Conservation (phyloP, 139 green algal species). For the Chlamydomonas sp. region DNA sequence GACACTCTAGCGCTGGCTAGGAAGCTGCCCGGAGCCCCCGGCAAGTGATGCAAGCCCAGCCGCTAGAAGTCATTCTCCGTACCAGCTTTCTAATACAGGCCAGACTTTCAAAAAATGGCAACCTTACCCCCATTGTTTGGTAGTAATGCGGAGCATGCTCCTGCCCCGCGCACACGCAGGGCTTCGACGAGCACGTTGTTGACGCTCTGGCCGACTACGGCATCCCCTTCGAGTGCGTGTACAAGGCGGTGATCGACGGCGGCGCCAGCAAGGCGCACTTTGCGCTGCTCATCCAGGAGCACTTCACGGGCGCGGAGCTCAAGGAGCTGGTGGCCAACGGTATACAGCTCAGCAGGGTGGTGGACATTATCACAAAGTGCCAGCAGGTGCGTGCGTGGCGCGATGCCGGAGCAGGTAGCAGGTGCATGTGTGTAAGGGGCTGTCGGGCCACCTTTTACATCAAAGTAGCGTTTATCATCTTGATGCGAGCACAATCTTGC, state of each 20-base stretch:
- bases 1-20: too few relatives aligned
- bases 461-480: too few relatives aligned
- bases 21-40: too few relatives aligned
- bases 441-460: too few relatives aligned
- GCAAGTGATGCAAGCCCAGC: too few relatives aligned
- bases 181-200: constrained; percentile 5
- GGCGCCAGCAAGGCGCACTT: constrained; percentile 15
- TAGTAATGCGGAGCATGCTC: background rate
- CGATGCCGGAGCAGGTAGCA: too few relatives aligned
- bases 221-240: constrained; percentile 36
- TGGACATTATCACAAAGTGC: constrained; percentile 2
- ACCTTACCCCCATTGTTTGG: too few relatives aligned
- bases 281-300: constrained; percentile 15
- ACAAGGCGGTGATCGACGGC: constrained; percentile 28
- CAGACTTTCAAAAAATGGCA: too few relatives aligned
- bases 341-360: constrained; percentile 1
- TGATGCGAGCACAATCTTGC: too few relatives aligned
- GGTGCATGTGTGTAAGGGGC: too few relatives aligned
- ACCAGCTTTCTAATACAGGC: too few relatives aligned
- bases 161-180: background rate
- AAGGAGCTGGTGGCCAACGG: constrained; percentile 29
- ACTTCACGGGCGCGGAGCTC: constrained; percentile 34
- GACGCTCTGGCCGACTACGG: constrained; percentile 35
- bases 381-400: background rate
- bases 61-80: too few relatives aligned